A percentile compares a stretch with the other conserved stretches of the same genome.
These are phyloP conservation scores for Colletotrichum siamense DNA, from an alignment of 2,329 filamentous ascomycete genomes.

Conservation along the genomic window DNA sequence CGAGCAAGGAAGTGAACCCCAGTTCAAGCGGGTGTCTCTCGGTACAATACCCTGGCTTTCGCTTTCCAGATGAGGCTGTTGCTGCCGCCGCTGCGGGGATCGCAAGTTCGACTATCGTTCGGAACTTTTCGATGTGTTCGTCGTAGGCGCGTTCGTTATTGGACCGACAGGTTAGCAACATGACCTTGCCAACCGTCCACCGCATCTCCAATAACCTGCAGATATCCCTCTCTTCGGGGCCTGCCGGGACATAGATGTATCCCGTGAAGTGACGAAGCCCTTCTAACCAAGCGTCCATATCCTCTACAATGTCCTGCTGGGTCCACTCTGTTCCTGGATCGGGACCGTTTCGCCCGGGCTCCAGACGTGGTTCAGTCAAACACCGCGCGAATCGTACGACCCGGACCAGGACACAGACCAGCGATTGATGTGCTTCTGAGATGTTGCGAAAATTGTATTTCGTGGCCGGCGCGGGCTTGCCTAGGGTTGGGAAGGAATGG, in stretches of 20 bases:
- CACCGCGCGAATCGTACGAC: conserved; percentile 31
- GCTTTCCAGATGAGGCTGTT: background rate
- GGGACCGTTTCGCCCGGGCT: background rate
- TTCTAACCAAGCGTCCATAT: background rate
- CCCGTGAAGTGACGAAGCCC: background rate
- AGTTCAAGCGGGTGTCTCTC: background rate
- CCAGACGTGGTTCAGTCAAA: conserved; percentile 24
- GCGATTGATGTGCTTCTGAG: conserved; percentile 32
- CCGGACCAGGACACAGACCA: conserved; percentile 31
- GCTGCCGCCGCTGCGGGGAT: background rate
- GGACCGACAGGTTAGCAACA: background rate
- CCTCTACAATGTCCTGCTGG: background rate
- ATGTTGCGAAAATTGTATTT: conserved; percentile 8
- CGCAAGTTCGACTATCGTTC: background rate
- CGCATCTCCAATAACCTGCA: background rate
- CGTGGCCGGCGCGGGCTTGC: background rate
- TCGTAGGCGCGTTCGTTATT: conserved; percentile 32
- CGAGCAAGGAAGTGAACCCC: background rate
- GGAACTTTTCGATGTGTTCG: conserved; percentile 30
- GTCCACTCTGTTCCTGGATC: background rate
- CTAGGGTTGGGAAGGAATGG: background rate
- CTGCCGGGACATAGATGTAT: background rate
- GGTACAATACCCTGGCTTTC: background rate
- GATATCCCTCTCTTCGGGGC: background rate
- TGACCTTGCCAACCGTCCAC: background rate